Percentiles rank a stretch among this genome's conserved stretches.
Evolutionary conservation across 2,329 filamentous ascomycete genomes (phyloP).

Genomic region (Grosmannia clavigera): DNA sequence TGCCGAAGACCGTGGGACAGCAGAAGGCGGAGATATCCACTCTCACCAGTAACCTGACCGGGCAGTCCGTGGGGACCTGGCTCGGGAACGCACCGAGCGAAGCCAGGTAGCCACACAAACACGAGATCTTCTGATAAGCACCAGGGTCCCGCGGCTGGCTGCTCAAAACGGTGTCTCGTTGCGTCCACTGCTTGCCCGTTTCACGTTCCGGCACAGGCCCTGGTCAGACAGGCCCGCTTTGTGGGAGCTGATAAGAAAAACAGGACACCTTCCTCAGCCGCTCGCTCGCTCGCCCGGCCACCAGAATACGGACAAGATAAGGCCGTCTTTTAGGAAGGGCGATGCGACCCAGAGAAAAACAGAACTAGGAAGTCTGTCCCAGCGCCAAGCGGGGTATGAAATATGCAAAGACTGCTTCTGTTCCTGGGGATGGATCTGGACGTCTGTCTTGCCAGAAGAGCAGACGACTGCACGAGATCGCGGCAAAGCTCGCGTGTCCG

Average conservation of each 20-base stretch:
- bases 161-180: background rate
- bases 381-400: background rate
- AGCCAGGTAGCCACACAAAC: background rate
- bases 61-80: background rate
- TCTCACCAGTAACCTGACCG: background rate
- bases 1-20: background rate
- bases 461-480: background rate
- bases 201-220: too few relatives aligned
- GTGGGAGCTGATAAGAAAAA: background rate
- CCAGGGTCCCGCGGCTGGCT: background rate
- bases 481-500: background rate
- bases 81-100: too few relatives aligned
- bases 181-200: too few relatives aligned
- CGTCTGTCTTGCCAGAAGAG: too few relatives aligned
- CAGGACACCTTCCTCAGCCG: too few relatives aligned
- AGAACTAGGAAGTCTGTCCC: background rate
- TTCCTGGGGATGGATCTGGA: too few relatives aligned
- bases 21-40: background rate
- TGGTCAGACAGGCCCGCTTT: too few relatives aligned
- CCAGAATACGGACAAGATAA: background rate
- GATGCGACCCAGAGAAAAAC: background rate
- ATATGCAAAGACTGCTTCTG: background rate
- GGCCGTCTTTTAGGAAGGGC: background rate
- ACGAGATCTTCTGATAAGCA: background rate
- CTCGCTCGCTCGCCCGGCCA: too few relatives aligned